phyloP scores from a whole-genome alignment of 192 early-diverging fungal species.

The Lobosporangium transversale region DNA sequence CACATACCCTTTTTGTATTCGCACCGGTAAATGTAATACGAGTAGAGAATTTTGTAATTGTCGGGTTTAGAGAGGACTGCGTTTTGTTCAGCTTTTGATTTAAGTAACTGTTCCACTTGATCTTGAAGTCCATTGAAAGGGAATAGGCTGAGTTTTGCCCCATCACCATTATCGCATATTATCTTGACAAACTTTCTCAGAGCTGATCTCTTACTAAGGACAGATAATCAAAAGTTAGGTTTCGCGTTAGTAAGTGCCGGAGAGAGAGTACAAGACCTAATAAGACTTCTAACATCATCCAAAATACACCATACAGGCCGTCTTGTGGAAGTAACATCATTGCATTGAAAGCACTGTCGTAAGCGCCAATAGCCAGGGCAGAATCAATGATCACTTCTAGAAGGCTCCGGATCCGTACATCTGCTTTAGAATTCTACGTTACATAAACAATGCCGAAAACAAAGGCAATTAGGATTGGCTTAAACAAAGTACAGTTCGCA shows the following conservation, averaged over 20 bases:
- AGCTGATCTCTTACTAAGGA: conserved; percentile 19
- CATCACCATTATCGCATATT: conserved; percentile 29
- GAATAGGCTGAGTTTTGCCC: conserved; percentile 33
- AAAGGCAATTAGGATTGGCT: too few species aligned
- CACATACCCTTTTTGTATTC: conserved; percentile 43
- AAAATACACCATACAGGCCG: conserved; percentile 6
- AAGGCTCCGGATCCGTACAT: conserved; percentile 9
- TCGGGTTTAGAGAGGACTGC: conserved; percentile 21
- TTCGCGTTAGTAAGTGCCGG: too few species aligned
- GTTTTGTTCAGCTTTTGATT: conserved; percentile 12
- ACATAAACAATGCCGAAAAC: conserved; percentile 16
- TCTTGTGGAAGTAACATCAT: conserved; percentile 36
- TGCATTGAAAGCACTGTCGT: conserved; percentile 35
- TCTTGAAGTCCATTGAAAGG: conserved; percentile 32
- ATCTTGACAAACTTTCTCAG: conserved; percentile 17
- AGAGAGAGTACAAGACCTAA: too few species aligned
- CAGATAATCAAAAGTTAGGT: not conserved
- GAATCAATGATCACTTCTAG: conserved; percentile 14
- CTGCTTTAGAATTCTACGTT: conserved; percentile 25
- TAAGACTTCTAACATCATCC: too few species aligned
- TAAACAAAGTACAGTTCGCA: too few species aligned
- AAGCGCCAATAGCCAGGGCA: conserved; percentile 17
- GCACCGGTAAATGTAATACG: conserved; percentile 29
- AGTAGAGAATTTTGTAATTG: conserved; percentile 18
- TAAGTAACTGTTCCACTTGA: conserved; percentile 34